Evolutionary conservation across 306 rosid species (phyloP).

Genomic region (Trifolium repens): DNA sequence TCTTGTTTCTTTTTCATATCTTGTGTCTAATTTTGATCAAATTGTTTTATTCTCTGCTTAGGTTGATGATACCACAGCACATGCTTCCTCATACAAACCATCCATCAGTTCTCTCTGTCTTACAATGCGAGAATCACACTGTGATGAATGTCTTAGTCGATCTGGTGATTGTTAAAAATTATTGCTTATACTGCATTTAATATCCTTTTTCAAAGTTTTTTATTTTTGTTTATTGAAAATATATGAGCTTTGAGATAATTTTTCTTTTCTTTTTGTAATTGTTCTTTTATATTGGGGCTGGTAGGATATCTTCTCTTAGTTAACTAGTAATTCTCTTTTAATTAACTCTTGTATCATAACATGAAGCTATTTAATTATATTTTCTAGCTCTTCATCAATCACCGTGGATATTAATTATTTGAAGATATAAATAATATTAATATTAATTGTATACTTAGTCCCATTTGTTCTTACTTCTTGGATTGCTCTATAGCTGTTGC

Average conservation of each 20-base stretch:
- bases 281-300: slow-evolving; percentile 9
- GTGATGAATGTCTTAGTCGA: slow-evolving; percentile 86
- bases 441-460: not conserved
- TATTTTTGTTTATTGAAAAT: slow-evolving; percentile 3
- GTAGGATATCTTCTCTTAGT: slow-evolving; percentile 9
- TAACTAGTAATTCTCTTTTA: not conserved
- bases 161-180: slow-evolving; percentile 55
- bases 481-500: slow-evolving; percentile 2
- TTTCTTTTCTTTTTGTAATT: slow-evolving; percentile 3
- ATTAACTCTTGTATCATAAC: slow-evolving; percentile 6
- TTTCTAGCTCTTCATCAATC: slow-evolving; percentile 4
- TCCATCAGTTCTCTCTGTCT: slow-evolving; percentile 71
- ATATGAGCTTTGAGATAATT: not conserved
- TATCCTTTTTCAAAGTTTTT: slow-evolving; percentile 3
- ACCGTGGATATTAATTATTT: not conserved
- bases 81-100: slow-evolving; percentile 87
- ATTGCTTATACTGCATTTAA: slow-evolving; percentile 30
- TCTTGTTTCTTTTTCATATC: not conserved
- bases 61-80: slow-evolving; percentile 72
- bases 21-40: slow-evolving; percentile 30
- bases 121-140: slow-evolving; percentile 72
- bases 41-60: slow-evolving; percentile 45
- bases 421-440: not conserved
- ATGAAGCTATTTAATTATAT: not conserved
- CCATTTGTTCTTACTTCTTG: slow-evolving; percentile 17